A percentile compares a stretch with the other conserved stretches of the same genome.
Evolutionary conservation across 1,284 basidiomycete genomes (phyloP).

Genomic region (Psilocybe mexicana): DNA sequence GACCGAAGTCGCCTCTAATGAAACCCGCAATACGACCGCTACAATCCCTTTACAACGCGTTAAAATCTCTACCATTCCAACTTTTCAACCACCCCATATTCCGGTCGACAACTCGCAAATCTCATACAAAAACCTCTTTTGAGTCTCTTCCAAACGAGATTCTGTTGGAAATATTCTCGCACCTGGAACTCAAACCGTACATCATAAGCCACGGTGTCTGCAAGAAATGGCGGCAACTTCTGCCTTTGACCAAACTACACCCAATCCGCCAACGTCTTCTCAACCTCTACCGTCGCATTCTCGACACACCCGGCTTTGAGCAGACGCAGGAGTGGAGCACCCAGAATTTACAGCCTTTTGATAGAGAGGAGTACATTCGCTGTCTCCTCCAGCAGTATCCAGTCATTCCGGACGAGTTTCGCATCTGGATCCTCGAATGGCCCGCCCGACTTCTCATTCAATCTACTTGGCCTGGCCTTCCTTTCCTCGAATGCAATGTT

Average conservation of each 20-base stretch:
- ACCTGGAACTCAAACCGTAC: not conserved
- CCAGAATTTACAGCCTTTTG: not conserved
- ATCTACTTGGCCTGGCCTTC: not conserved
- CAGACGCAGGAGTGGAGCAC: not conserved
- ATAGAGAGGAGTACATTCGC: not conserved
- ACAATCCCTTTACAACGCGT: too few relatives aligned
- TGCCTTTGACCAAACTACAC: not conserved
- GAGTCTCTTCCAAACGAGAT: not conserved
- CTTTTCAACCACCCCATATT: not conserved
- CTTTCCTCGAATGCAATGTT: not conserved
- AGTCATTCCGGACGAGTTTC: not conserved
- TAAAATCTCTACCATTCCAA: too few relatives aligned
- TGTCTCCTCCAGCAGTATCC: not conserved
- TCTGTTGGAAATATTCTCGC: not conserved
- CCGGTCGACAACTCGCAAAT: not conserved
- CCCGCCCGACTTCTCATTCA: not conserved
- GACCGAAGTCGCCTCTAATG: too few relatives aligned
- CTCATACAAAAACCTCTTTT: not conserved
- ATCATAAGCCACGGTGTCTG: not conserved
- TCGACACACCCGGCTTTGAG: not conserved
- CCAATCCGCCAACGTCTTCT: not conserved
- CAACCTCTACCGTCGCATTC: not conserved
- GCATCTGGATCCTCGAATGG: not conserved
- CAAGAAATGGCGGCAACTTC: not conserved
- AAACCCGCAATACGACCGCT: too few relatives aligned